Conservation (phyloP, 1,139 yeast genomes). For the Candida sanyaensis region DNA sequence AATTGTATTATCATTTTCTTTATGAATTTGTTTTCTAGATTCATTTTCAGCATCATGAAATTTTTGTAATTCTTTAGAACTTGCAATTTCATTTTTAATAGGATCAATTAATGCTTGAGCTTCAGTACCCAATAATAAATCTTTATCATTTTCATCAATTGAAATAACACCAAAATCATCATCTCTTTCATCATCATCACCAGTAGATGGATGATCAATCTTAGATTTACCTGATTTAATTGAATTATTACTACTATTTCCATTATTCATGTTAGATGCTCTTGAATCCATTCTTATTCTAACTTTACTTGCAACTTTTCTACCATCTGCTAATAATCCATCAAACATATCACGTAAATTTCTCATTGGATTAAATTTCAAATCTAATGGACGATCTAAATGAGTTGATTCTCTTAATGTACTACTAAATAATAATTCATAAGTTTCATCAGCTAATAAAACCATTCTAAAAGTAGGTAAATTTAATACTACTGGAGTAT, state of each 20-base stretch:
- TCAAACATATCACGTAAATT: conserved; percentile 87
- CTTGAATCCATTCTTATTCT: conserved; percentile 82
- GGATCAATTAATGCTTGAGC: conserved; percentile 37
- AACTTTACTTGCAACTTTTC: conserved; percentile 86
- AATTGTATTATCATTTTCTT: conserved; percentile 11
- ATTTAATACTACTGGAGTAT: conserved; percentile 71
- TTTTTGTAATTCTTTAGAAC: conserved; percentile 11
- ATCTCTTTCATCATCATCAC: conserved; percentile 49
- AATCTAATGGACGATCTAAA: conserved; percentile 55
- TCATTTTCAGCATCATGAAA: conserved; percentile 17
- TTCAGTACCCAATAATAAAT: conserved; percentile 48
- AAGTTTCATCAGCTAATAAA: conserved; percentile 87
- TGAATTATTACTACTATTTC: conserved; percentile 21
- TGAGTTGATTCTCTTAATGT: conserved; percentile 70
- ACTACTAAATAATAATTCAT: conserved; percentile 76
- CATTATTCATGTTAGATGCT: conserved; percentile 28
- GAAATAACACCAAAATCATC: conserved; percentile 51
- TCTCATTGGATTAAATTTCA: conserved; percentile 48
- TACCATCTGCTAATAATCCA: conserved; percentile 88
- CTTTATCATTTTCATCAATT: conserved; percentile 50
- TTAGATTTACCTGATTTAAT: conserved; percentile 25
- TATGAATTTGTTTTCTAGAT: conserved; percentile 6
- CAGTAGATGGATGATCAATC: conserved; percentile 15
- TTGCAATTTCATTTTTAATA: conserved; percentile 10
- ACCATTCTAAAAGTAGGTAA: conserved; percentile 96